These are phyloP conservation scores for Phaffia rhodozyma DNA, from an alignment of 1,284 basidiomycete genomes.

Conservation along the genomic window DNA sequence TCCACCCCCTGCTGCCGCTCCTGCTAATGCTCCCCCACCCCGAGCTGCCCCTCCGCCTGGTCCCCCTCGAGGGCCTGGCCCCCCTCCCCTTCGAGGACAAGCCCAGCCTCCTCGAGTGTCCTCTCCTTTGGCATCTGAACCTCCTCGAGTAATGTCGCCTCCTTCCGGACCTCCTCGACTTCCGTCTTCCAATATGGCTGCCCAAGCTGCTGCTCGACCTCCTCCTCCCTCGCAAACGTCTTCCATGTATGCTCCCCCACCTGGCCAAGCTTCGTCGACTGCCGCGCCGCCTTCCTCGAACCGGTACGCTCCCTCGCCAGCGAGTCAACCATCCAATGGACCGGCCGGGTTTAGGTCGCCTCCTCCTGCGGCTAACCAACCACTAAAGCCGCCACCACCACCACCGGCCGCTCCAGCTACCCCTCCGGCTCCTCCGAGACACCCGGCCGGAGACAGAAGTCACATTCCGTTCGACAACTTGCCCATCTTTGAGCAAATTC, in stretches of 20 bases:
- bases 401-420: constrained; percentile 24
- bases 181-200: constrained; percentile 33
- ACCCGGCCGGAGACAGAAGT: constrained; percentile 68
- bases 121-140: constrained; percentile 33
- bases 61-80: constrained; percentile 21
- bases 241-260: constrained; percentile 13
- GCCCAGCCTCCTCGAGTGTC: constrained; percentile 23
- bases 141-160: constrained; percentile 31
- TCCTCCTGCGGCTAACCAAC: too few species aligned
- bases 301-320: constrained; percentile 7
- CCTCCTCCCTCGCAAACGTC: constrained; percentile 18
- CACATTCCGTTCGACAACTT: constrained; percentile 68
- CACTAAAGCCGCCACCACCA: constrained; percentile 23
- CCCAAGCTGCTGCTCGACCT: constrained; percentile 23
- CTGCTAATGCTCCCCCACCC: constrained; percentile 33
- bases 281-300: constrained; percentile 10
- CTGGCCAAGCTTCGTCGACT: constrained; percentile 8
- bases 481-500: constrained; percentile 48
- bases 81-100: constrained; percentile 22
- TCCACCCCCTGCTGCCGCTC: constrained; percentile 33
- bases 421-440: constrained; percentile 22
- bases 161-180: constrained; percentile 28
- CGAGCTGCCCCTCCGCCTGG: constrained; percentile 26
- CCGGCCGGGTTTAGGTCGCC: too few species aligned
- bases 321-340: too few species aligned